These are phyloP conservation scores for Beauveria sp. DNA, from an alignment of 2,329 filamentous ascomycete genomes.

Conservation along the genomic window DNA sequence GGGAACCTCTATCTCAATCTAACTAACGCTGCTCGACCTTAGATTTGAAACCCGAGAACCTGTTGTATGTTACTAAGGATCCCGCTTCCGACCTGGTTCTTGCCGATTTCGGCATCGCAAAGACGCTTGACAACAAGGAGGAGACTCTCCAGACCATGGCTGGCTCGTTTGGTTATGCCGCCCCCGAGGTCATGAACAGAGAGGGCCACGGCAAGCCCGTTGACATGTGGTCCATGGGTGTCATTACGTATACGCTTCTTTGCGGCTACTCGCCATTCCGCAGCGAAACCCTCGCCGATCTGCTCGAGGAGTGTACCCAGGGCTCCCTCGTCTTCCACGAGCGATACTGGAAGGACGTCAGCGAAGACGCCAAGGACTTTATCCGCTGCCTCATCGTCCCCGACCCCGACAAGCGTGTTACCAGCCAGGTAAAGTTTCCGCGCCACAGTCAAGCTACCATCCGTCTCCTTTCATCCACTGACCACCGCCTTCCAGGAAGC, in stretches of 20 bases:
- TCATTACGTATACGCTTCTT: constrained; percentile 96
- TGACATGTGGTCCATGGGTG: constrained; percentile 98
- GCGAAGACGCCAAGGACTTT: constrained; percentile 89
- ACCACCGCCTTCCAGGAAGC: constrained; percentile 49
- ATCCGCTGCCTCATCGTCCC: constrained; percentile 76
- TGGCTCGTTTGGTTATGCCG: constrained; percentile 94
- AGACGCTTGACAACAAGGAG: constrained; percentile 86
- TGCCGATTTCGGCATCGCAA: constrained; percentile 97
- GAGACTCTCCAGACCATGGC: constrained; percentile 97
- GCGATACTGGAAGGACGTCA: constrained; percentile 97
- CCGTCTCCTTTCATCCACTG: neutral
- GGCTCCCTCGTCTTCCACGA: constrained; percentile 90
- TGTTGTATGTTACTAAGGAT: constrained; percentile 80
- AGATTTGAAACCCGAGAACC: constrained; percentile 98
- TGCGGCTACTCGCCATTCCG: constrained; percentile 98
- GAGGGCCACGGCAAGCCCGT: constrained; percentile 95
- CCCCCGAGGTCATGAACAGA: constrained; percentile 97
- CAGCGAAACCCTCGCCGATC: constrained; percentile 83
- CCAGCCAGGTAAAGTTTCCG: constrained; percentile 49
- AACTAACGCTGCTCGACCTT: neutral
- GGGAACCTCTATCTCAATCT: neutral
- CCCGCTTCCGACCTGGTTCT: constrained; percentile 78
- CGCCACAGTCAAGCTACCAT: constrained; percentile 8
- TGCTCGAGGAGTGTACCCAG: constrained; percentile 88
- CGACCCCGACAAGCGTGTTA: constrained; percentile 66